A percentile compares a stretch with the other conserved stretches of the same genome.
phyloP scores from a whole-genome alignment of 2,329 filamentous ascomycete species.

The Didymella glomerata region DNA sequence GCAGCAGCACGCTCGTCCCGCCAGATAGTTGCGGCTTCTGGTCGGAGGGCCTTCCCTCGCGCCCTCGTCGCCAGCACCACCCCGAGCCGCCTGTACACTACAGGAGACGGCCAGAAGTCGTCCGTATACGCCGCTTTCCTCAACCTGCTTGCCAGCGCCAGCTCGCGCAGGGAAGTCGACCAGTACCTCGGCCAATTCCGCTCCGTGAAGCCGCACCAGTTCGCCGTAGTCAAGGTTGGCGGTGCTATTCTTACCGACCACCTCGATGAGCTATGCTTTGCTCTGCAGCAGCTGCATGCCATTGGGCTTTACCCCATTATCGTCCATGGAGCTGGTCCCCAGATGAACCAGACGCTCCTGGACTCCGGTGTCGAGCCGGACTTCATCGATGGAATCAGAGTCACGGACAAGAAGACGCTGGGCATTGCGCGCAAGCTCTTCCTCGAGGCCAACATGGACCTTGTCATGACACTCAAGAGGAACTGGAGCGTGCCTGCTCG shows the following conservation, averaged over 20 bases:
- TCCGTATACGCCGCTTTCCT: constrained; percentile 74
- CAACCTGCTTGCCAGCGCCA: constrained; percentile 92
- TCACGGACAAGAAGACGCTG: constrained; percentile 95
- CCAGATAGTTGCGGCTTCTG: constrained; percentile 41
- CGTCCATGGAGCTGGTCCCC: constrained; percentile 92
- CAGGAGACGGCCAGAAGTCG: constrained; percentile 44
- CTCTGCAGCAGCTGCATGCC: constrained; percentile 90
- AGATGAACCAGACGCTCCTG: constrained; percentile 90
- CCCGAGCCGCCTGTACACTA: constrained; percentile 44
- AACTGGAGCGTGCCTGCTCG: constrained; percentile 87
- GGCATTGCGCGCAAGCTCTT: constrained; percentile 91
- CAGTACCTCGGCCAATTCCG: constrained; percentile 98
- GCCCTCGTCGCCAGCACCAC: constrained; percentile 43
- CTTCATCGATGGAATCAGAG: constrained; percentile 94
- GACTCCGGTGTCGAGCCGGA: constrained; percentile 92
- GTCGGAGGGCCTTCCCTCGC: constrained; percentile 41
- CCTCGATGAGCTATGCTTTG: constrained; percentile 87
- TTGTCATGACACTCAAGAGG: constrained; percentile 84
- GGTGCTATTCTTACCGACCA: constrained; percentile 96
- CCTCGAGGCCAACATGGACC: constrained; percentile 91
- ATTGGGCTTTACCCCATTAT: constrained; percentile 95
- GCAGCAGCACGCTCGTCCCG: constrained; percentile 48
- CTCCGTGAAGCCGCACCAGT: constrained; percentile 94
- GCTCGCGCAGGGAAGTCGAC: constrained; percentile 93
- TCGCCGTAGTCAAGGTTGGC: constrained; percentile 97